phyloP scores from a whole-genome alignment of 352 stramenopile species.

The Phytophthora sp. region DNA sequence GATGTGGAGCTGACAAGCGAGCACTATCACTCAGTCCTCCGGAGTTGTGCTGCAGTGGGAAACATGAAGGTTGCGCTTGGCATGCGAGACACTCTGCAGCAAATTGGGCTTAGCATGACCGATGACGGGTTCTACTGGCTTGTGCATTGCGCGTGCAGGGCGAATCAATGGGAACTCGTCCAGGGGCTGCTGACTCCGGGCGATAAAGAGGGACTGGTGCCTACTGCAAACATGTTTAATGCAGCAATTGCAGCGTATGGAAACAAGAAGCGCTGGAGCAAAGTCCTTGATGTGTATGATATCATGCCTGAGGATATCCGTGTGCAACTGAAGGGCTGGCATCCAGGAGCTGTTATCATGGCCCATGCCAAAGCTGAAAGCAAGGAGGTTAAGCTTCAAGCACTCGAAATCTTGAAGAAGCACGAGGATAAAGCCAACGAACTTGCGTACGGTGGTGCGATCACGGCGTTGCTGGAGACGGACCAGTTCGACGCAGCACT shows the following conservation, averaged over 20 bases:
- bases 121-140: slow-evolving; percentile 72
- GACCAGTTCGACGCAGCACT: slow-evolving; percentile 52
- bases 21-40: slow-evolving; percentile 79
- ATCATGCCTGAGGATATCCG: slow-evolving; percentile 48
- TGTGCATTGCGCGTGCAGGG: slow-evolving; percentile 65
- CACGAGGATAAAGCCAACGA: slow-evolving; percentile 42
- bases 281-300: slow-evolving; percentile 57
- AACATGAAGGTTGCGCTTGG: slow-evolving; percentile 62
- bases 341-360: slow-evolving; percentile 69
- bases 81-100: slow-evolving; percentile 51
- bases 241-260: slow-evolving; percentile 68
- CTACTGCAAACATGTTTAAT: slow-evolving; percentile 46
- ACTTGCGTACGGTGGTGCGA: slow-evolving; percentile 59
- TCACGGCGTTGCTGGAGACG: slow-evolving; percentile 51
- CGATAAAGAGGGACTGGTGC: slow-evolving; percentile 34
- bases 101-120: slow-evolving; percentile 57
- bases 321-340: slow-evolving; percentile 40
- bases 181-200: slow-evolving; percentile 42
- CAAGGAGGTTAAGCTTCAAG: slow-evolving; percentile 30
- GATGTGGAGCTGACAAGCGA: slow-evolving; percentile 61
- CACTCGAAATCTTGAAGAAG: slow-evolving; percentile 52
- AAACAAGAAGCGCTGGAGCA: slow-evolving; percentile 60
- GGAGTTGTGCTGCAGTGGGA: slow-evolving; percentile 62
- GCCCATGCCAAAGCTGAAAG: slow-evolving; percentile 52
- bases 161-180: slow-evolving; percentile 54